Conservation (phyloP, 1,139 yeast species). For the Groenewaldozyma sp. region DNA sequence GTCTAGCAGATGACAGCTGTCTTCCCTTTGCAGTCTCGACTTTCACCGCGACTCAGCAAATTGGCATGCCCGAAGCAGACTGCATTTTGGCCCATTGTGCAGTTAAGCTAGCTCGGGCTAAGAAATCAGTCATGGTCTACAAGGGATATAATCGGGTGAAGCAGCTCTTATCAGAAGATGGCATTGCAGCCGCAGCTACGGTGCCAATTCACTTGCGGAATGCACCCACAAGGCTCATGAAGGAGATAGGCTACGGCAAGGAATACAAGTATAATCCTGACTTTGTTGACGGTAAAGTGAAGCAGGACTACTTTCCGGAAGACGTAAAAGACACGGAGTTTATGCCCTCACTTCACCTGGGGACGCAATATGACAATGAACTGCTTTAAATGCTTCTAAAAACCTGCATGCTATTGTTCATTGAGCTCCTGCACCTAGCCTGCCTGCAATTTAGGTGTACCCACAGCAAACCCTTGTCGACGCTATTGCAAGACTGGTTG, state of each 20-base stretch:
- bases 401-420: too few species aligned
- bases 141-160: slow-evolving; percentile 67
- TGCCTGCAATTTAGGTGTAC: too few species aligned
- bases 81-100: slow-evolving; percentile 86
- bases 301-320: slow-evolving; percentile 44
- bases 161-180: slow-evolving; percentile 45
- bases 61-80: slow-evolving; percentile 98
- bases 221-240: slow-evolving; percentile 90
- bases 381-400: too few species aligned
- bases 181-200: slow-evolving; percentile 43
- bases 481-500: too few species aligned
- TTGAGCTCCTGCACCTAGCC: too few species aligned
- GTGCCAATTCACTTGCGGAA: slow-evolving; percentile 62
- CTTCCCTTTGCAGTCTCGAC: slow-evolving; percentile 82
- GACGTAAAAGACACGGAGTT: slow-evolving; percentile 27
- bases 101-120: slow-evolving; percentile 74
- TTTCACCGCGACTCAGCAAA: slow-evolving; percentile 76
- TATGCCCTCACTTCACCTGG: slow-evolving; percentile 36
- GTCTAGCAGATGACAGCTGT: slow-evolving; percentile 71
- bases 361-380: slow-evolving; percentile 12
- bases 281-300: slow-evolving; percentile 59
- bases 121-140: slow-evolving; percentile 78
- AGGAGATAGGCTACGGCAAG: slow-evolving; percentile 74
- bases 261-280: slow-evolving; percentile 85
- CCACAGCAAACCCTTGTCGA: too few species aligned